phyloP scores from a whole-genome alignment of 192 early-diverging fungal species.

The Coemansia sp. region DNA sequence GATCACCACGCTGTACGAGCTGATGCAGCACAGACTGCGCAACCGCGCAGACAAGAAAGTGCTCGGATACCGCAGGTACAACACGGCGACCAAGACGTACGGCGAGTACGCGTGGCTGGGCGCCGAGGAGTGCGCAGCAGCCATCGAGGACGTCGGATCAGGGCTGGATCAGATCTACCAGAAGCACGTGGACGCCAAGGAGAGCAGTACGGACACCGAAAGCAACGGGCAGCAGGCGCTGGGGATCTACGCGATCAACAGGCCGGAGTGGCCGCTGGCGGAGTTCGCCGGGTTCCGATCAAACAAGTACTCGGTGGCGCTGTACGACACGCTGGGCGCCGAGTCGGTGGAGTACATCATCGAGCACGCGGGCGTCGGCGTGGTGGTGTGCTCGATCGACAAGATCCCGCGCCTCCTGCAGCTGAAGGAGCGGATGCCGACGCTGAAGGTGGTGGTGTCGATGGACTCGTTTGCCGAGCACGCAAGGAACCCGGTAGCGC shows the following conservation, averaged over 20 bases:
- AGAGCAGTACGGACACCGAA: neutral
- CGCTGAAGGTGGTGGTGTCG: conserved; percentile 72
- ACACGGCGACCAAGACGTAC: conserved; percentile 59
- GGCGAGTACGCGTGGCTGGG: conserved; percentile 67
- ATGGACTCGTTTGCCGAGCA: conserved; percentile 66
- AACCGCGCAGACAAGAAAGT: conserved; percentile 54
- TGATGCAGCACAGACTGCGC: conserved; percentile 41
- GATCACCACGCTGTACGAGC: conserved; percentile 40
- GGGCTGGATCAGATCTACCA: conserved; percentile 67
- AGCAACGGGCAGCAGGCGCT: conserved; percentile 42
- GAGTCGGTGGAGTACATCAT: conserved; percentile 81
- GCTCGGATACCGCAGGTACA: conserved; percentile 63
- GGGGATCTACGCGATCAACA: conserved; percentile 77
- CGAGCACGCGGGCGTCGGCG: conserved; percentile 71
- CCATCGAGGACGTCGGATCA: conserved; percentile 66
- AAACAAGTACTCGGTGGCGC: conserved; percentile 65
- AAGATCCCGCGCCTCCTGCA: conserved; percentile 61
- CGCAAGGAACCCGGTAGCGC: conserved; percentile 21
- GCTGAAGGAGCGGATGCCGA: conserved; percentile 58
- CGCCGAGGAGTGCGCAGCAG: conserved; percentile 59
- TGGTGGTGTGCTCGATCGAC: conserved; percentile 65
- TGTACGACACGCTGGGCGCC: conserved; percentile 87
- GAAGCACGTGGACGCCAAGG: conserved; percentile 20
- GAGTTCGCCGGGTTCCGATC: conserved; percentile 69
- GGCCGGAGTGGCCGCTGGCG: conserved; percentile 72